Evolutionary conservation across 2,329 filamentous ascomycete species (phyloP).

Genomic region (Colletotrichum tanaceti): DNA sequence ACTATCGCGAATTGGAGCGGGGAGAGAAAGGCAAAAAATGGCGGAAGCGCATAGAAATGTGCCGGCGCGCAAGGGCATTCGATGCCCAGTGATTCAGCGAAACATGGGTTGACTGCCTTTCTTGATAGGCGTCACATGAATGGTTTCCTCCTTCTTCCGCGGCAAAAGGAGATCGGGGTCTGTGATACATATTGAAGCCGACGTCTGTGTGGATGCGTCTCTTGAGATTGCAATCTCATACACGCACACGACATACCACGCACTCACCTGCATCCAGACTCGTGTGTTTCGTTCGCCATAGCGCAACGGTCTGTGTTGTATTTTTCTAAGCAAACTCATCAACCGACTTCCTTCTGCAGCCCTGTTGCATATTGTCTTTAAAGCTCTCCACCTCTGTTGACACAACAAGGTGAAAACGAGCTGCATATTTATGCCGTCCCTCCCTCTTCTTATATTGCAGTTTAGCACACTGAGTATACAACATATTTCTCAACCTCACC

Average conservation of each 20-base stretch:
- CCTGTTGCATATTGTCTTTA: neutral
- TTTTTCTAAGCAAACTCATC: too few relatives aligned
- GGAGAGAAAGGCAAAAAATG: slow-evolving; percentile 6
- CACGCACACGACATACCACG: too few relatives aligned
- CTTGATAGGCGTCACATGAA: neutral
- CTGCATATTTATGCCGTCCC: too few relatives aligned
- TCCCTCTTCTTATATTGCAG: too few relatives aligned
- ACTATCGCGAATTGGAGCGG: neutral
- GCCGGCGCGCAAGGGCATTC: neutral
- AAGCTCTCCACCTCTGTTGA: neutral
- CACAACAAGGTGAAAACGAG: neutral
- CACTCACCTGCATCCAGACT: neutral
- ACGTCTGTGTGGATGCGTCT: slow-evolving; percentile 23
- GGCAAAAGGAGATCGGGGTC: neutral
- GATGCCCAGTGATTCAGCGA: slow-evolving; percentile 13
- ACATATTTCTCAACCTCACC: too few relatives aligned
- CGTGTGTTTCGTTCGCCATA: slow-evolving; percentile 22
- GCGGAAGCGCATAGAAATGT: neutral
- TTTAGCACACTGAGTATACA: too few relatives aligned
- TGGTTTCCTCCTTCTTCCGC: neutral
- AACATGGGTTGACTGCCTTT: neutral
- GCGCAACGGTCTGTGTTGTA: slow-evolving; percentile 19
- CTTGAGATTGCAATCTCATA: too few relatives aligned
- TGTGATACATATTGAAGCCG: slow-evolving; percentile 1
- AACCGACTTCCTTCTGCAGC: neutral